Base-by-base conservation (phyloP, 495 filamentous ascomycete species). In the Durotheca rogersii region DNA sequence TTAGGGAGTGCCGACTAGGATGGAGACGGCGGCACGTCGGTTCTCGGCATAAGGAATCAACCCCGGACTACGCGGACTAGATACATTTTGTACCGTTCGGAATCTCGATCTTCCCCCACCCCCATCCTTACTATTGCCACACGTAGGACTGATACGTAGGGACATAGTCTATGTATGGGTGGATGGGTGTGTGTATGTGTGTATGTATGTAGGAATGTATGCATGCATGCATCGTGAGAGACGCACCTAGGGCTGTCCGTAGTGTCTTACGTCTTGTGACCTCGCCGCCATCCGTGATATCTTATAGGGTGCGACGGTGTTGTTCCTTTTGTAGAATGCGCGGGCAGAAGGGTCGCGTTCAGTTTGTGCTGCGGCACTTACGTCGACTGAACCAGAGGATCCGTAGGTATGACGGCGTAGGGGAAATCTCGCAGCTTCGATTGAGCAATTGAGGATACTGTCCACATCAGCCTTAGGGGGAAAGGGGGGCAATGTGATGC, bases 141-240 rank as follows among this genome's bases (percentile, higher is more conserved):
- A 50, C 50, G 56, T 54, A 50, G 54, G 50, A 59, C 56, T 54
- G 54, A 59, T n/a, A n/a, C n/a, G n/a, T n/a, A n/a, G n/a, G n/a
- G n/a, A n/a, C n/a, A n/a, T n/a, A n/a, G n/a, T n/a, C n/a, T n/a
- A n/a, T n/a, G n/a, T n/a, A n/a, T n/a, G n/a, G n/a, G n/a, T n/a
- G n/a, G n/a, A n/a, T n/a, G n/a, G n/a, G n/a, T n/a, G n/a, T n/a
- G n/a, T n/a, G n/a, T n/a, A n/a, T n/a, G n/a, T n/a, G n/a, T n/a
- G n/a, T n/a, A n/a, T n/a, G n/a, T n/a, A n/a, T n/a, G n/a, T n/a
- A n/a, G n/a, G n/a, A n/a, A n/a, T n/a, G n/a, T n/a, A n/a, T n/a
- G n/a, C n/a, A n/a, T 59, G 56, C 51, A 59, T 51, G 56, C 37
- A 51, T 50, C 47, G 15, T 31, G 34, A 53, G 34, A 53, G 37